Conservation (phyloP, 2,329 filamentous ascomycete species). For the Mariannaea sp. region DNA sequence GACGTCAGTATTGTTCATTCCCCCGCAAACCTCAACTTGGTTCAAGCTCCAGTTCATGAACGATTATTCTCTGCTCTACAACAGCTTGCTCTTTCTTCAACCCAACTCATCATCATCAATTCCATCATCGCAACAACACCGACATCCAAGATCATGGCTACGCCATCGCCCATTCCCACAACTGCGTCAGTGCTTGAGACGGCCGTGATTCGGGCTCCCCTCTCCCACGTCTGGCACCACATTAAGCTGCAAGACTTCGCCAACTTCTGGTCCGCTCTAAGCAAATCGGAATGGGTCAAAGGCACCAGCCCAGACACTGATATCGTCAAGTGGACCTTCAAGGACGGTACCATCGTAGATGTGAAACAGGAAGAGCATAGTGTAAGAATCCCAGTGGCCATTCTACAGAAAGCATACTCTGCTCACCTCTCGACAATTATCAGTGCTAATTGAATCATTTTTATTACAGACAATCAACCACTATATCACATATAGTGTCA, state of each 20-base stretch:
- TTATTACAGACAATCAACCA: conserved; percentile 68
- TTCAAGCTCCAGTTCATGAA: no score
- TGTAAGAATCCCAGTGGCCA: conserved; percentile 47
- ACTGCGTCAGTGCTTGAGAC: conserved; percentile 69
- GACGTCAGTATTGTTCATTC: no score
- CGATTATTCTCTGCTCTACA: no score
- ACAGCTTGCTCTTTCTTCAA: no score
- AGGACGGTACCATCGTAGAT: conserved; percentile 69
- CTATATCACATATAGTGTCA: conserved; percentile 76
- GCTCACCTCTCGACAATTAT: not conserved
- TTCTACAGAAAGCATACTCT: not conserved
- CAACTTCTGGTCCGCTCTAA: conserved; percentile 69
- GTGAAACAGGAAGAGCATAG: conserved; percentile 80
- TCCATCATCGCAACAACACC: no score
- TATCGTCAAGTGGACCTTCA: conserved; percentile 72
- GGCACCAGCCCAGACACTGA: conserved; percentile 67
- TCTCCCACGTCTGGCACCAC: conserved; percentile 72
- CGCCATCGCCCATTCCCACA: conserved; percentile 57
- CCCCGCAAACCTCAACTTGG: no score
- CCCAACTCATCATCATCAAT: no score
- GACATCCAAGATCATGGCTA: no score
- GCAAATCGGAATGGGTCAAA: conserved; percentile 67
- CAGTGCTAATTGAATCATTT: not conserved
- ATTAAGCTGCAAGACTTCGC: conserved; percentile 74
- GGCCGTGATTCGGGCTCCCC: conserved; percentile 69